Base-by-base conservation (phyloP, 306 rosid species). In the Lathyrus oleraceus region DNA sequence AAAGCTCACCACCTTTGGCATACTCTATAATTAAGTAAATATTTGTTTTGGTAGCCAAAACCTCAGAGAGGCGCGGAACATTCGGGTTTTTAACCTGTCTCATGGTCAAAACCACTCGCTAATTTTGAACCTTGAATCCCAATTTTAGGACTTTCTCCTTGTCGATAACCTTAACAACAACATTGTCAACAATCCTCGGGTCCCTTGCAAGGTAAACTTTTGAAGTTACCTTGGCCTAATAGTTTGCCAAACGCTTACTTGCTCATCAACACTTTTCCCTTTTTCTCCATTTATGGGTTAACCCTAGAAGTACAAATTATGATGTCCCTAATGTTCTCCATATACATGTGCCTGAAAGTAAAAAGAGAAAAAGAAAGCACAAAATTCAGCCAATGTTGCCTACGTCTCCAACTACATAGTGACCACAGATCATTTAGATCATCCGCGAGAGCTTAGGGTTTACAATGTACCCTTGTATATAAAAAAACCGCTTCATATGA, bases 1-100 rank as follows among this genome's bases (percentile, higher is more conserved):
- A 82, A 19, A 82, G 84, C 6, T 79, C 84, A 49, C 86, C 86
- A 49, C 84, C 84, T 76, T 79, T 82, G 62, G 84, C 86, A 25
- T 82, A 82, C 40, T 79, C 84, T 42, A 82, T 67, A 62, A 82
- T 68, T 74, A 79, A 76, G 84, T 82, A 82, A 48, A 82, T 82
- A 79, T 79, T 82, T 54, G 79, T 72, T 59, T 79, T 79, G 21
- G 84, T 79, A 64, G 87, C 87, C 66, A 72, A 62, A 21, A 76
- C 86, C 81, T 83, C 84, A 49, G 72, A 68, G 35, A 79, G 79
- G 36, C 61, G 67, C 79, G 68, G 49, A 52, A 79, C 67, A 72
- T 83, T 83, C 0, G 84, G 79, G 72, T 83, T 81, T 52, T 79
- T 83, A 67, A 83, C 71, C 58, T 11, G 15, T 23, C 59, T 76